Conservation (phyloP, 345 rosid genomes). For the Aquilaria sinensis region DNA sequence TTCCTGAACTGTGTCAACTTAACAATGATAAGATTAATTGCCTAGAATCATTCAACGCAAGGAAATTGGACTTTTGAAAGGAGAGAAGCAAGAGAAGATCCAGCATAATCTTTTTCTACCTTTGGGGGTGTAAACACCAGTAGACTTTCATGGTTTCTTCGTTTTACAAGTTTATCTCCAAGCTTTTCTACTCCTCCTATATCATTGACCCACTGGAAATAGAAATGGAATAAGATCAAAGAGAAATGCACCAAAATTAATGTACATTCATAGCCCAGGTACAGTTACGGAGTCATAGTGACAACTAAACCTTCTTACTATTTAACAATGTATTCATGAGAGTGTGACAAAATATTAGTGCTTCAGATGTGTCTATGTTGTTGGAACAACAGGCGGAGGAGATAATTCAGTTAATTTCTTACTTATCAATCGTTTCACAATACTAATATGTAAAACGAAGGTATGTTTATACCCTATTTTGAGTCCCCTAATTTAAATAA, state of each 20-base stretch:
- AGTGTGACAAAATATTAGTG: no score
- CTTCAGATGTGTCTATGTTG: background rate
- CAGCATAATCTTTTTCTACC: conserved; percentile 29
- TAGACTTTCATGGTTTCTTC: conserved; percentile 46
- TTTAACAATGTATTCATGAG: no score
- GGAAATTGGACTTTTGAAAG: no score
- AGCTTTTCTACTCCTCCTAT: conserved; percentile 74
- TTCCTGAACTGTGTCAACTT: no score
- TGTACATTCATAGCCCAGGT: no score
- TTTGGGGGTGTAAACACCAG: conserved; percentile 71
- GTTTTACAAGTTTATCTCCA: conserved; percentile 56
- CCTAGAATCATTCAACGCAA: no score
- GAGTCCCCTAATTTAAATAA: background rate
- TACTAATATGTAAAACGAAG: no score
- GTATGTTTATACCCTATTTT: background rate
- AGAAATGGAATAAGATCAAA: conserved; percentile 9
- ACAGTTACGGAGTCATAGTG: no score
- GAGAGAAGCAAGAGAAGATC: no score
- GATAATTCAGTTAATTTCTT: background rate
- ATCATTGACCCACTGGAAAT: conserved; percentile 73
- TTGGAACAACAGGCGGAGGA: no score
- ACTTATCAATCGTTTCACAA: background rate
- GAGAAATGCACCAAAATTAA: background rate
- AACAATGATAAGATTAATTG: no score
- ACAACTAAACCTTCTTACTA: no score